Conservation (phyloP, 2,329 filamentous ascomycete genomes). For the Claviceps humidiphila region DNA sequence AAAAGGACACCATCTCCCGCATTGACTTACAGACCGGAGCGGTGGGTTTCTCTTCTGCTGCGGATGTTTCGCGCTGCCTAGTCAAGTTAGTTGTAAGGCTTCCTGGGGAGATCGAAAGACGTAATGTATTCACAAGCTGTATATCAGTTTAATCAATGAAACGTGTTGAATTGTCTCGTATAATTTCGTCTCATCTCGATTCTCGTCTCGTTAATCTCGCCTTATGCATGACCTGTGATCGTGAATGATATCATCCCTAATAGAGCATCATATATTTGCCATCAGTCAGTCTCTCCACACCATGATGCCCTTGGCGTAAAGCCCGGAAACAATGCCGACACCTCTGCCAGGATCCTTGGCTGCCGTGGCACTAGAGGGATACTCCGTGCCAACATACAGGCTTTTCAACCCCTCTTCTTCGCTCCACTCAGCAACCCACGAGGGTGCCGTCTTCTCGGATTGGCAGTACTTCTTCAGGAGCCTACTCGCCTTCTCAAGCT, state of each 20-base stretch:
- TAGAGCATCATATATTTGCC: not conserved
- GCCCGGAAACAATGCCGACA: constrained; percentile 22
- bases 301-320: constrained; percentile 24
- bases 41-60: too few relatives aligned
- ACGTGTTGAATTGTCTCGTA: too few relatives aligned
- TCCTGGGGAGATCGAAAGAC: too few relatives aligned
- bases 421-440: constrained; percentile 24
- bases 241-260: not conserved
- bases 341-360: constrained; percentile 16
- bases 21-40: too few relatives aligned
- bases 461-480: constrained; percentile 6
- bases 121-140: too few relatives aligned
- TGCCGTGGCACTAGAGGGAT: constrained; percentile 21
- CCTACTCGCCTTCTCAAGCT: constrained; percentile 12
- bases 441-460: constrained; percentile 6
- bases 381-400: constrained; percentile 21
- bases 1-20: too few relatives aligned
- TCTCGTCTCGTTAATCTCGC: too few relatives aligned
- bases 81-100: too few relatives aligned
- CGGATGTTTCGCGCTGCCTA: too few relatives aligned
- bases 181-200: too few relatives aligned
- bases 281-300: constrained; percentile 13
- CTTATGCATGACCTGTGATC: too few relatives aligned
- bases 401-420: constrained; percentile 17
- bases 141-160: too few relatives aligned